phyloP scores from a whole-genome alignment of 106 monocot species.

The Acanthochlamys bracteata region DNA sequence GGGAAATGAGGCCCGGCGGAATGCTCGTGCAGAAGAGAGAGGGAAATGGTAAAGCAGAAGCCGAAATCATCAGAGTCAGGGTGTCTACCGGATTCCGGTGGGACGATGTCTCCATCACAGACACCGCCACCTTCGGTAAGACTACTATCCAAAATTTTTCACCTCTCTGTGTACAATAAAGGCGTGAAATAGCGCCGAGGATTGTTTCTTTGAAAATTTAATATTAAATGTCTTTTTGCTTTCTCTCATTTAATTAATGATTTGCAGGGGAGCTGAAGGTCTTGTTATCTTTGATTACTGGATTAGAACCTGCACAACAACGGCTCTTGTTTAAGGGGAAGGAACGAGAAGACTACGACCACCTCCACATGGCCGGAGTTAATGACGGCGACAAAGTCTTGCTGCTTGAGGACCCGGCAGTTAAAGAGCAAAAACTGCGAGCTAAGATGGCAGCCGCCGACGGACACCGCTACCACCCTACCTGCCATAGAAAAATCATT shows the following conservation, averaged over 20 bases:
- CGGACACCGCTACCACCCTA: no score
- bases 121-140: slow-evolving; percentile 64
- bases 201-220: no score
- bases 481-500: no score
- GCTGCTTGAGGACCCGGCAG: slow-evolving; percentile 54
- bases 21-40: slow-evolving; percentile 73
- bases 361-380: slow-evolving; percentile 68
- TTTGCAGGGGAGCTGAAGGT: slow-evolving; percentile 51
- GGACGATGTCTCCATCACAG: slow-evolving; percentile 43
- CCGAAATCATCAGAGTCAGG: slow-evolving; percentile 30
- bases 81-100: slow-evolving; percentile 37
- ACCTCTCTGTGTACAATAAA: no score
- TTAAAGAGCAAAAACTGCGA: slow-evolving; percentile 45
- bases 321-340: slow-evolving; percentile 53
- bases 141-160: no score
- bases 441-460: background rate
- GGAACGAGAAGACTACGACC: slow-evolving; percentile 52
- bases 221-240: background rate
- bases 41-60: background rate
- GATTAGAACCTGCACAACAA: slow-evolving; percentile 45
- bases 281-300: slow-evolving; percentile 35
- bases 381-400: slow-evolving; percentile 44
- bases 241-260: background rate
- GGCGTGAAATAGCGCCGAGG: no score
- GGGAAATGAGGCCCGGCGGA: slow-evolving; percentile 70